Conservation (phyloP, 1,284 basidiomycete species). For the Athelia sp. region DNA sequence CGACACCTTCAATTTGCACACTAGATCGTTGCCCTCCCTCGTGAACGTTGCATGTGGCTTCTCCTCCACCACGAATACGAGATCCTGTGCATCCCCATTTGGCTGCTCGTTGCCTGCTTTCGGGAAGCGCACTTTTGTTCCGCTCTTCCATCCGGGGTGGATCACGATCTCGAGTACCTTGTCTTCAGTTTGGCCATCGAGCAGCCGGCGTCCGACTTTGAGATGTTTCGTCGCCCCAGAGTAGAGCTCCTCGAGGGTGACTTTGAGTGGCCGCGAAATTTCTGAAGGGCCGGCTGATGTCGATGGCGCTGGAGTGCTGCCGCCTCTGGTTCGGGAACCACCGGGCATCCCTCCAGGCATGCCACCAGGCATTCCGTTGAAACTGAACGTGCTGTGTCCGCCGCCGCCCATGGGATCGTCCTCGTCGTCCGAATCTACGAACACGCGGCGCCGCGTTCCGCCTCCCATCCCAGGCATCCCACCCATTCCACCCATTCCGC, state of each 20-base stretch:
- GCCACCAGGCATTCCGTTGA: slow-evolving; percentile 43
- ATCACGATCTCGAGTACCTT: slow-evolving; percentile 90
- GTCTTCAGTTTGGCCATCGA: slow-evolving; percentile 77
- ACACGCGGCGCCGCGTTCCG: slow-evolving; percentile 20
- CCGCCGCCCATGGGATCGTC: slow-evolving; percentile 33
- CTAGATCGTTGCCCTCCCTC: slow-evolving; percentile 80
- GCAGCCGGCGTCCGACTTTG: slow-evolving; percentile 76
- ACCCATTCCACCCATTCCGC: slow-evolving; percentile 35
- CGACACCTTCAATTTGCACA: slow-evolving; percentile 58
- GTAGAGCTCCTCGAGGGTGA: slow-evolving; percentile 91
- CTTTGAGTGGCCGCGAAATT: slow-evolving; percentile 80
- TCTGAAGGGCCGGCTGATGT: slow-evolving; percentile 40
- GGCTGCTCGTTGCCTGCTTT: slow-evolving; percentile 81
- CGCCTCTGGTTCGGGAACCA: slow-evolving; percentile 16
- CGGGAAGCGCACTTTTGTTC: slow-evolving; percentile 90
- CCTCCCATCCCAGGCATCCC: slow-evolving; percentile 35
- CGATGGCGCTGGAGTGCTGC: slow-evolving; percentile 14
- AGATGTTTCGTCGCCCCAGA: slow-evolving; percentile 85
- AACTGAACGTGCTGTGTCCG: slow-evolving; percentile 21
- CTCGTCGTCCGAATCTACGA: slow-evolving; percentile 28
- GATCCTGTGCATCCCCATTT: slow-evolving; percentile 74
- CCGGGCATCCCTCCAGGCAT: slow-evolving; percentile 48
- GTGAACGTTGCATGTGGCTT: slow-evolving; percentile 76
- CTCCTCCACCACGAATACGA: slow-evolving; percentile 90
- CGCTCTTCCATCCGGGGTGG: slow-evolving; percentile 82